phyloP scores from a whole-genome alignment of 805 yeast species.

The Ogataea paradorogensis region DNA sequence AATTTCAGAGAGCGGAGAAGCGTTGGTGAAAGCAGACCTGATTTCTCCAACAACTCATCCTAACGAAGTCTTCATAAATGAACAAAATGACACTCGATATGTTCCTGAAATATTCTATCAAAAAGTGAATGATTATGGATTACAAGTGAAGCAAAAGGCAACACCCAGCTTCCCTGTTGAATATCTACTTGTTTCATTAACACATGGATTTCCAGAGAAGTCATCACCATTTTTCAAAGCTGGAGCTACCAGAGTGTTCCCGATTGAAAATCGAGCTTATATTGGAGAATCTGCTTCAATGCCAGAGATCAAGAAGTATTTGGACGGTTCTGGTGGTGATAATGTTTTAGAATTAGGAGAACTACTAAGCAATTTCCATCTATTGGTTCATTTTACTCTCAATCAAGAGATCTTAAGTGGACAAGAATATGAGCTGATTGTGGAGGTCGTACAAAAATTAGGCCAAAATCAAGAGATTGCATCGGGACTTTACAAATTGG shows the following conservation, averaged over 20 bases:
- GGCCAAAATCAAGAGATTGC: slow-evolving; percentile 38
- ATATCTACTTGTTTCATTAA: slow-evolving; percentile 76
- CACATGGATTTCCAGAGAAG: slow-evolving; percentile 87
- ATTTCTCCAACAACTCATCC: slow-evolving; percentile 90
- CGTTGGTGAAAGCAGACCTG: slow-evolving; percentile 79
- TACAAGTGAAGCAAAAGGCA: slow-evolving; percentile 84
- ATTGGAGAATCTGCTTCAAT: slow-evolving; percentile 74
- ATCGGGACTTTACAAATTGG: slow-evolving; percentile 37
- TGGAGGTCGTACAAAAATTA: slow-evolving; percentile 44
- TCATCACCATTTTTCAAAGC: slow-evolving; percentile 51
- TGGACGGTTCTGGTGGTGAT: slow-evolving; percentile 30
- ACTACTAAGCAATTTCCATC: slow-evolving; percentile 68
- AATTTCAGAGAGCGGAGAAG: slow-evolving; percentile 84
- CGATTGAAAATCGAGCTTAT: slow-evolving; percentile 77
- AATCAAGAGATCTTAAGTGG: slow-evolving; percentile 55
- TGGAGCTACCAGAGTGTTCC: slow-evolving; percentile 42
- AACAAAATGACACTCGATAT: slow-evolving; percentile 68
- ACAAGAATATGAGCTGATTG: slow-evolving; percentile 50
- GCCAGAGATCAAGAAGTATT: slow-evolving; percentile 47
- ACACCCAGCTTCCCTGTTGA: slow-evolving; percentile 94
- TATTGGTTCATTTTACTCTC: slow-evolving; percentile 52
- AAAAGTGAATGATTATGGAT: slow-evolving; percentile 80
- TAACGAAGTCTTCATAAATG: slow-evolving; percentile 75
- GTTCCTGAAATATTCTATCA: slow-evolving; percentile 93
- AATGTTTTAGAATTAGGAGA: slow-evolving; percentile 18